Base-by-base conservation (phyloP, 2,329 filamentous ascomycete species). In the Alternaria novae-zelandiae region DNA sequence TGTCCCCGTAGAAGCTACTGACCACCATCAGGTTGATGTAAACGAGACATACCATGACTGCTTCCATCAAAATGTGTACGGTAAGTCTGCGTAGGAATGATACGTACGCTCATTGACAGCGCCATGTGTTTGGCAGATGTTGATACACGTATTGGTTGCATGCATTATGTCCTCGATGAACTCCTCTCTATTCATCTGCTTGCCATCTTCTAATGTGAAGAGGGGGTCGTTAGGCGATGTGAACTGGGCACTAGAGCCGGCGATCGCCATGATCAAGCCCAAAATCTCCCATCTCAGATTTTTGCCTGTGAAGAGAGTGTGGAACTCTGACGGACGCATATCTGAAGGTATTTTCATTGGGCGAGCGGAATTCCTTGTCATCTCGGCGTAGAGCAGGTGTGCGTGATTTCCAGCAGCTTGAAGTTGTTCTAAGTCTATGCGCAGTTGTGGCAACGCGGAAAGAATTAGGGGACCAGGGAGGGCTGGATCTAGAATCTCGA, bases 281-380 rank as follows among this genome's bases (percentile, higher is more conserved):
- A 79, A 41, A 0, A 69, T 74, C 56, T 79, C 77, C 77, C 77
- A 79, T 23, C 77, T 68, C 41, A 79, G 63, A 50, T 78, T 78
- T 17, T 67, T 68, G 5, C 77, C 77, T 15, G 77, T 79, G 46
- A 75, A 75, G 2, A 78, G 64, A 4, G 76, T 78, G 25, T 77
- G 71, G 30, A 78, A 79, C 12, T 77, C 73, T 11, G 71, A 75
- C 8, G 76, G 68, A 43, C 67, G 61, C 74, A 79, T 77, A 5
- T 64, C 67, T 11, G 70, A 44, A n/a, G 76, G 69, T 3, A 79
- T 73, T 57, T 77, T 75, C 41, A 79, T 59, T 17, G 75, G 74
- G 11, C 68, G 68, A 23, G 70, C 64, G 21, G 74, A 78, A 17
- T 79, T 79, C 25, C 64, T 70, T 9, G 75, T 78, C 47, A 79